phyloP scores from a whole-genome alignment of 305 asterid species.

The Euphrasia arctica region DNA sequence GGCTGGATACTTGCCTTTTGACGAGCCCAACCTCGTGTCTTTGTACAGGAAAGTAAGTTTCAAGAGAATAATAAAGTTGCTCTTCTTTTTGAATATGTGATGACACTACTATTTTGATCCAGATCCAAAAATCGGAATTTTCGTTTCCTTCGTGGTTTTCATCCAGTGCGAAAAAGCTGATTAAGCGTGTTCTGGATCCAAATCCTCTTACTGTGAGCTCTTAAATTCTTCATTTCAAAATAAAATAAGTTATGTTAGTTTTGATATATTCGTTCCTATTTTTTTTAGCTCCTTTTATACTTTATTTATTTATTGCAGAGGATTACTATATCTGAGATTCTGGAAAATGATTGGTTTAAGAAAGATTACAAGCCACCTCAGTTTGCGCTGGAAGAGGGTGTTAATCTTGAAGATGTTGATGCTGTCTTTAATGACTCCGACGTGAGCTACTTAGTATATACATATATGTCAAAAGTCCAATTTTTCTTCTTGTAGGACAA shows the following conservation, averaged over 20 bases:
- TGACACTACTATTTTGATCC: slow-evolving; percentile 25
- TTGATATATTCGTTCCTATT: neutral
- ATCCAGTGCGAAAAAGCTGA: slow-evolving; percentile 56
- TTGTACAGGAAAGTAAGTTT: slow-evolving; percentile 60
- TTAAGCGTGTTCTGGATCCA: slow-evolving; percentile 68
- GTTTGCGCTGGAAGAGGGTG: slow-evolving; percentile 66
- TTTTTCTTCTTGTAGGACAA: too few species aligned
- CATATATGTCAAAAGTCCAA: too few species aligned
- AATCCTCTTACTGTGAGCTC: slow-evolving; percentile 68
- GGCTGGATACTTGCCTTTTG: slow-evolving; percentile 82
- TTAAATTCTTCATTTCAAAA: slow-evolving; percentile 2
- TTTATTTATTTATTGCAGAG: slow-evolving; percentile 47
- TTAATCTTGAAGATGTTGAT: slow-evolving; percentile 68
- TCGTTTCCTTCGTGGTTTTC: slow-evolving; percentile 75
- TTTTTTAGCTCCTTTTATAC: neutral
- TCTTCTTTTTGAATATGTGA: slow-evolving; percentile 16
- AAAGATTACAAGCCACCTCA: slow-evolving; percentile 61
- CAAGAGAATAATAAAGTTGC: neutral
- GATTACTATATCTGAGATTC: slow-evolving; percentile 61
- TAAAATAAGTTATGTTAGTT: too few species aligned
- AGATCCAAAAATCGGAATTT: slow-evolving; percentile 58
- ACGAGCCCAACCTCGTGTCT: slow-evolving; percentile 56
- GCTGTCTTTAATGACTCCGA: slow-evolving; percentile 69
- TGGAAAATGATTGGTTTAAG: slow-evolving; percentile 74
- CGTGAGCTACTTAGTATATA: slow-evolving; percentile 31